A percentile compares a stretch with the other conserved stretches of the same genome.
These are phyloP conservation scores for Amborella trichopoda DNA, from an alignment of 164 flowering plant species.

Conservation along the genomic window DNA sequence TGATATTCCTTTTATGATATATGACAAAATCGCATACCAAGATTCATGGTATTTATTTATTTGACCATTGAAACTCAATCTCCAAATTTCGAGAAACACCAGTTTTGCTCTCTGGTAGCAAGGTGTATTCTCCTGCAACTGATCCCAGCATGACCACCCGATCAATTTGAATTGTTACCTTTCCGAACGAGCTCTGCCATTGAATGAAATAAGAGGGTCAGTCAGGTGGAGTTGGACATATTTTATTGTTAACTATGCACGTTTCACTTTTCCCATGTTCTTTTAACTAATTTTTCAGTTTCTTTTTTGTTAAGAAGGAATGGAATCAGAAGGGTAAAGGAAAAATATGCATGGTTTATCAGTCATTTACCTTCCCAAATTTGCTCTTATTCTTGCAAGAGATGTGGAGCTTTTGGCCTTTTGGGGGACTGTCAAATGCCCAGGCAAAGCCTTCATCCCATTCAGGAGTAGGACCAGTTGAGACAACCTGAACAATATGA, in stretches of 20 bases:
- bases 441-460: slow-evolving; percentile 93
- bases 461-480: slow-evolving; percentile 93
- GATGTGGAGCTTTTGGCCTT: slow-evolving; percentile 96
- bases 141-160: slow-evolving; percentile 93
- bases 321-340: too few species aligned
- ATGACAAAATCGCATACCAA: too few species aligned
- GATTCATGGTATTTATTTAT: slow-evolving; percentile 39
- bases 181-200: slow-evolving; percentile 84
- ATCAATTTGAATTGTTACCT: slow-evolving; percentile 96
- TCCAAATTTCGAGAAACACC: slow-evolving; percentile 78
- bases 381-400: slow-evolving; percentile 99
- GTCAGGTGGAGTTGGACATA: too few species aligned
- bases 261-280: too few species aligned
- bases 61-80: slow-evolving; percentile 96
- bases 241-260: too few species aligned
- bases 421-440: slow-evolving; percentile 96
- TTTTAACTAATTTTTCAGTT: background rate
- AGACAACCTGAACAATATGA: slow-evolving; percentile 42
- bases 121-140: slow-evolving; percentile 84
- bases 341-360: too few species aligned
- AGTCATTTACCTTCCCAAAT: slow-evolving; percentile 80
- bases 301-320: background rate
- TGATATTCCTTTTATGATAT: too few species aligned
- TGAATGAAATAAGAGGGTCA: too few species aligned
- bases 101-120: slow-evolving; percentile 83